Evolutionary conservation across 2,329 filamentous ascomycete species (phyloP), one percentile per base, ranked within the genome.

Genomic region (Fusarium solani-melongenae): DNA sequence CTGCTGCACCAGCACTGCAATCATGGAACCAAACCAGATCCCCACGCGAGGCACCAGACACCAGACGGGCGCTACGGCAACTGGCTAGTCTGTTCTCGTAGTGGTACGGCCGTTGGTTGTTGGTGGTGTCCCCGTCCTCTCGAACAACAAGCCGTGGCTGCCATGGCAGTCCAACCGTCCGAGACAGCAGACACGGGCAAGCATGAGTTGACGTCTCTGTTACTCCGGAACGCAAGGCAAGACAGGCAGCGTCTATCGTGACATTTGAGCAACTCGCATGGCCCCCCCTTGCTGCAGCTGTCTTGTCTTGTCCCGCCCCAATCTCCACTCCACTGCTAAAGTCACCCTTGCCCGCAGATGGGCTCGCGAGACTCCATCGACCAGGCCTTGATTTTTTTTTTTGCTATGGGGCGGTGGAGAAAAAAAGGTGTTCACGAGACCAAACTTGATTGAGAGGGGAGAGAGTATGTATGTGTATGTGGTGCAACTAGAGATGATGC

Each of bases 401-500:
- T 70, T 67, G 69, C 57, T 57, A 66, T 71, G 71, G 64, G 49
- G 69, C 51, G 56, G 69, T 69, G 62, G 53, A 60, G 69, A 63
- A 44, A 20, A 55, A 31, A 49, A 15, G 64, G 59, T 67, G 41
- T 64, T 62, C 71, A 74, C 71, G 71, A 63, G 71, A 74, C 71
- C 71, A 64, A 41, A 44, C 51, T 15, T 56, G 24, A 62, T 12
- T 55, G 33, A 36, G 9, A 53, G 27, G 59, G 72, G 29, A 22
- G 33, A 36, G 22, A 20, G 17, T 20, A 20, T 55, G 49, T 53
- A 46, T 51, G 17, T 44, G 24, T 59, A 36, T 51, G 41, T 69
- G 55, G 59, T 61, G 33, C 15, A 46, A 57, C n/a, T 5, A 33
- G 36, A 39, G 33, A 39, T 36, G 33, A 57, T 24, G 33, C 20